A percentile compares a stretch with the other conserved stretches of the same genome.
These are phyloP conservation scores for Populus alba DNA, from an alignment of 345 rosid genomes.

Conservation along the genomic window DNA sequence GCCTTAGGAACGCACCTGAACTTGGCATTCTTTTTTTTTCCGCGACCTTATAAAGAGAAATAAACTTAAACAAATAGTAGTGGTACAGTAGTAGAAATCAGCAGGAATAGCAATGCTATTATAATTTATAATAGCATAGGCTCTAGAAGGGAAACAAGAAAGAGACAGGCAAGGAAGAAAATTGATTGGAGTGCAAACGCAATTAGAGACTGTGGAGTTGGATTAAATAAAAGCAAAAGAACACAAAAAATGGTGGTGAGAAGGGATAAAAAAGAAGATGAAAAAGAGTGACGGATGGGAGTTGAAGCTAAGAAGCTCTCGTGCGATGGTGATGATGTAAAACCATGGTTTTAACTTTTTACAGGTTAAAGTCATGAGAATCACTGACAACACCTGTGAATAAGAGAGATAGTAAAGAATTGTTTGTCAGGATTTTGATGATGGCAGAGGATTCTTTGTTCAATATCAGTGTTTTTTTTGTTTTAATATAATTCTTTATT, in stretches of 20 bases:
- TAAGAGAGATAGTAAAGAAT: neutral
- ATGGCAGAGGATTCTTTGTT: constrained; percentile 12
- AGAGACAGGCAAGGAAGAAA: neutral
- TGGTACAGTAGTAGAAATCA: neutral
- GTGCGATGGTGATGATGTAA: constrained; percentile 24
- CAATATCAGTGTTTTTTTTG: too few relatives aligned
- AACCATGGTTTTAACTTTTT: constrained; percentile 12
- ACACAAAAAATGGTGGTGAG: neutral
- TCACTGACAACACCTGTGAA: constrained; percentile 1
- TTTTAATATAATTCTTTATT: too few relatives aligned
- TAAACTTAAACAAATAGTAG: too few relatives aligned
- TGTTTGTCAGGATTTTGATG: constrained; percentile 3
- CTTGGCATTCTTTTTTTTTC: constrained; percentile 20
- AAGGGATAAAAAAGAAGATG: neutral
- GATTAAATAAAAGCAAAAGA: neutral
- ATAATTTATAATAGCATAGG: neutral
- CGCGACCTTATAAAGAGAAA: neutral
- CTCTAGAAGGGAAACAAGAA: neutral
- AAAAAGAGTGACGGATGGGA: constrained; percentile 2
- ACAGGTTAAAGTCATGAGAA: constrained; percentile 41
- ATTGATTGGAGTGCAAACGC: neutral
- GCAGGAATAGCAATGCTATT: neutral
- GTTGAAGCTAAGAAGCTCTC: neutral
- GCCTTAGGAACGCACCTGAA: constrained; percentile 56
- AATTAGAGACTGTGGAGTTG: neutral